These are phyloP conservation scores for Paramyrothecium sp. DNA, from an alignment of 2,329 filamentous ascomycete genomes.

Conservation along the genomic window DNA sequence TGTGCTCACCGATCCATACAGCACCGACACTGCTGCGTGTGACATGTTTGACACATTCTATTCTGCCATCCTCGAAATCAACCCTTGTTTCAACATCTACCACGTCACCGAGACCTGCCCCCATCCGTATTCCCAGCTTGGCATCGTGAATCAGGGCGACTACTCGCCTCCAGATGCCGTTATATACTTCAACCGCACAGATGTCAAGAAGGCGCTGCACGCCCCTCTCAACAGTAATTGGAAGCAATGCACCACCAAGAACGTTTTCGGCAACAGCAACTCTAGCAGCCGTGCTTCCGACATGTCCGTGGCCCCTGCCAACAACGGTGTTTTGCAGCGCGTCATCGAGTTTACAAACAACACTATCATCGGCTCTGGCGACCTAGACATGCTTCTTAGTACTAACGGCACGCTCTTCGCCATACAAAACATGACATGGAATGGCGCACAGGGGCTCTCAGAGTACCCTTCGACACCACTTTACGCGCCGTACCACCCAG, in stretches of 20 bases:
- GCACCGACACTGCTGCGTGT: slow-evolving; percentile 45
- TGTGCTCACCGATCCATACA: slow-evolving; percentile 22
- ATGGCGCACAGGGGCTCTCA: slow-evolving; percentile 68
- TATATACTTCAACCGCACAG: slow-evolving; percentile 69
- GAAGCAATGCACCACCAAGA: slow-evolving; percentile 20
- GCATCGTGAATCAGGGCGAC: slow-evolving; percentile 61
- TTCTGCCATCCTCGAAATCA: slow-evolving; percentile 52
- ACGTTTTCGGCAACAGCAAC: slow-evolving; percentile 21
- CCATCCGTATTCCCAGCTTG: slow-evolving; percentile 65
- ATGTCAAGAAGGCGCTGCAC: slow-evolving; percentile 69
- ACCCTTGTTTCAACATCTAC: slow-evolving; percentile 81
- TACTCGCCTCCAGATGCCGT: slow-evolving; percentile 62
- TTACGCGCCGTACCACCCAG: slow-evolving; percentile 61
- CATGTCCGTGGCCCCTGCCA: slow-evolving; percentile 12
- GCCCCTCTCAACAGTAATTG: slow-evolving; percentile 44
- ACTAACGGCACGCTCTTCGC: slow-evolving; percentile 69
- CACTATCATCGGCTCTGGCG: slow-evolving; percentile 25
- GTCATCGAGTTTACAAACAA: slow-evolving; percentile 29
- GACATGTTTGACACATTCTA: slow-evolving; percentile 56
- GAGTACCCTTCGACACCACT: slow-evolving; percentile 49
- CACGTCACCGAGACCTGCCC: slow-evolving; percentile 73
- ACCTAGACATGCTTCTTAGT: slow-evolving; percentile 62
- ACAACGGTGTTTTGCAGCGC: slow-evolving; percentile 18
- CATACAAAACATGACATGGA: slow-evolving; percentile 80
- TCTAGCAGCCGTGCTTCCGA: slow-evolving; percentile 14